Percentiles rank a stretch among this genome's conserved stretches.
Evolutionary conservation across 139 green algal species (phyloP).

Genomic region (Nannochloris sp.): DNA sequence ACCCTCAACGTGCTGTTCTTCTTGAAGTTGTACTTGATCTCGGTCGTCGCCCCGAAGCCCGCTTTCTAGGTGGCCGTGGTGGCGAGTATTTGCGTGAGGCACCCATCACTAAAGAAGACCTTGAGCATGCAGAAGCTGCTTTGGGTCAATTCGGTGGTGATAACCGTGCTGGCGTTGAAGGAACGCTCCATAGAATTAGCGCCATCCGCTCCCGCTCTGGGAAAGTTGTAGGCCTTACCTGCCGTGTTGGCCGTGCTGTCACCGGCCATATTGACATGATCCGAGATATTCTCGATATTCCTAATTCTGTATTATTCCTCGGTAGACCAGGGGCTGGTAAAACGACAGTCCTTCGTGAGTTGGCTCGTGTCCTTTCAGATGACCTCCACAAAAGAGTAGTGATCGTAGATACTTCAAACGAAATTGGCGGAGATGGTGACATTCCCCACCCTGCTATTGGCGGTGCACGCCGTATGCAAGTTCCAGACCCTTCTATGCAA

Average conservation of each 20-base stretch:
- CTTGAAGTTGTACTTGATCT: slow-evolving; percentile 74
- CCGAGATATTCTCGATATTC: slow-evolving; percentile 71
- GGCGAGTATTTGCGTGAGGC: slow-evolving; percentile 58
- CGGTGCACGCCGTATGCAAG: slow-evolving; percentile 87
- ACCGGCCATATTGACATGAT: slow-evolving; percentile 93
- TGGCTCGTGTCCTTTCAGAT: slow-evolving; percentile 82
- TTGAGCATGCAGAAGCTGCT: slow-evolving; percentile 41
- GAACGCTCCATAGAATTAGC: slow-evolving; percentile 77
- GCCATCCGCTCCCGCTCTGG: slow-evolving; percentile 80
- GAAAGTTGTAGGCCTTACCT: slow-evolving; percentile 89
- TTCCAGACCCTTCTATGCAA: slow-evolving; percentile 80
- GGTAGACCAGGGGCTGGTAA: slow-evolving; percentile 88
- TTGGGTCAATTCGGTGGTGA: slow-evolving; percentile 80
- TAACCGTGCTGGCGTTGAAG: slow-evolving; percentile 68
- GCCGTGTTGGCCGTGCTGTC: slow-evolving; percentile 87
- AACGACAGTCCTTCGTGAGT: slow-evolving; percentile 89
- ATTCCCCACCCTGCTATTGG: slow-evolving; percentile 93
- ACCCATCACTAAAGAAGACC: slow-evolving; percentile 47
- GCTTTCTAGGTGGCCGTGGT: slow-evolving; percentile 52
- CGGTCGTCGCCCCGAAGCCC: slow-evolving; percentile 51
- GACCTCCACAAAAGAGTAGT: slow-evolving; percentile 58
- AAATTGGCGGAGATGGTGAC: slow-evolving; percentile 89
- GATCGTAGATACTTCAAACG: slow-evolving; percentile 76
- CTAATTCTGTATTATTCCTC: slow-evolving; percentile 75
- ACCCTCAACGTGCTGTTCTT: slow-evolving; percentile 56